Evolutionary conservation across 2,329 filamentous ascomycete genomes (phyloP).

Genomic region (Colletotrichum musicola): DNA sequence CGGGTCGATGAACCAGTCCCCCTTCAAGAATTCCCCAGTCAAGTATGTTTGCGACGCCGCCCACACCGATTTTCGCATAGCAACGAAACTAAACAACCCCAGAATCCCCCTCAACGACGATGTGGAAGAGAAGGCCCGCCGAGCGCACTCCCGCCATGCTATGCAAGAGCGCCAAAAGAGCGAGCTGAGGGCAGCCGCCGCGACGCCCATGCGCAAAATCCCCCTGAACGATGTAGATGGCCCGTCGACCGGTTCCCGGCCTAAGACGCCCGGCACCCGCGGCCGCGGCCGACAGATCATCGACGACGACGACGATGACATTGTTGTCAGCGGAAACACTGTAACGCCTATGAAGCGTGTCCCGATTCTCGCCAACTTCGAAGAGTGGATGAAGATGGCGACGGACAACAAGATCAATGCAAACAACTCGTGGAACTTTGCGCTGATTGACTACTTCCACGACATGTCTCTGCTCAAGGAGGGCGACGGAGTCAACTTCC

Average conservation of each 20-base stretch:
- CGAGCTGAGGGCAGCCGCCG: conserved; percentile 82
- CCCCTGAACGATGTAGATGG: conserved; percentile 70
- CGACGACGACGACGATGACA: conserved; percentile 69
- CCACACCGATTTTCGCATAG: conserved; percentile 22
- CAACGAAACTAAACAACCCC: conserved; percentile 39
- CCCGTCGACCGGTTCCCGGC: conserved; percentile 67
- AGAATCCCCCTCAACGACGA: conserved; percentile 98
- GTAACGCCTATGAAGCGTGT: conserved; percentile 97
- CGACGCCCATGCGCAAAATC: conserved; percentile 76
- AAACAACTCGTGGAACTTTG: conserved; percentile 98
- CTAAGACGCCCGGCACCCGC: conserved; percentile 63
- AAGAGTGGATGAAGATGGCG: conserved; percentile 99
- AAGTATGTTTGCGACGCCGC: conserved; percentile 59
- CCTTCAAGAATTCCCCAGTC: conserved; percentile 68
- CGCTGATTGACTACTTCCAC: conserved; percentile 99
- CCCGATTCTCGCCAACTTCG: conserved; percentile 96
- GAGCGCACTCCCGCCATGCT: conserved; percentile 88
- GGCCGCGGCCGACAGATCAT: conserved; percentile 51
- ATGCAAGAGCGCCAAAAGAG: conserved; percentile 93
- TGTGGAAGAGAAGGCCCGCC: conserved; percentile 88
- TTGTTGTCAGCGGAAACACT: conserved; percentile 78
- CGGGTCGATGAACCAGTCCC: conserved; percentile 61
- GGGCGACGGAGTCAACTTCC: conserved; percentile 97
- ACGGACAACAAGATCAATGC: conserved; percentile 99
- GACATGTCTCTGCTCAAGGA: conserved; percentile 98